Conservation (phyloP, 192 early-diverging fungal species). For the Rhizoclosmatium sp. region DNA sequence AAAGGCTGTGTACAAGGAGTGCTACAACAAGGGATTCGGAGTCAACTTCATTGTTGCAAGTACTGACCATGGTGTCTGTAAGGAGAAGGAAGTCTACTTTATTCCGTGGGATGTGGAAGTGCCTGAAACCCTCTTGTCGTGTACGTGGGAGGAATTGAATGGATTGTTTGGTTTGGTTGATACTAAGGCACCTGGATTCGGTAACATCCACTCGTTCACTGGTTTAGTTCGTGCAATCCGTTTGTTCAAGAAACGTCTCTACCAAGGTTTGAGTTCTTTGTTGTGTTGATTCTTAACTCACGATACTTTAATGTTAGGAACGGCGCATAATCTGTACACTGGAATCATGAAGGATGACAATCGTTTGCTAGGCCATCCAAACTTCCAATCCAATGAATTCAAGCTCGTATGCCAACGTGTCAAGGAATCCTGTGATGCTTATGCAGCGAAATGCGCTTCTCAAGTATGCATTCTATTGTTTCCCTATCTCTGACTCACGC, state of each 20-base stretch:
- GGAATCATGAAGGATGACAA: neutral
- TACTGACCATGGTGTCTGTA: neutral
- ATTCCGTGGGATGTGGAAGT: neutral
- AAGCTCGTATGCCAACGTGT: neutral
- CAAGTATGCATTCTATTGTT: neutral
- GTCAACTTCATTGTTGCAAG: neutral
- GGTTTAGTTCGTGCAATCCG: neutral
- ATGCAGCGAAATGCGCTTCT: neutral
- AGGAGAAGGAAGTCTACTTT: neutral
- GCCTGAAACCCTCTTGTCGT: neutral
- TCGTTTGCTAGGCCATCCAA: neutral
- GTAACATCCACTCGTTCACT: neutral
- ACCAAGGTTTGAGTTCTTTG: neutral
- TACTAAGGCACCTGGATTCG: neutral
- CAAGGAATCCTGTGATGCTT: neutral
- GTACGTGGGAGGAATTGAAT: neutral
- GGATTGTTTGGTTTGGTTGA: neutral
- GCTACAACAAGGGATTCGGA: neutral
- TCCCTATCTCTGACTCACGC: neutral
- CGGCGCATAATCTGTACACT: neutral
- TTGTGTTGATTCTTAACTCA: too few species aligned
- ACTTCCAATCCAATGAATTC: neutral
- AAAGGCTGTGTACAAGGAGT: neutral
- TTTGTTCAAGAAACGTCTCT: neutral
- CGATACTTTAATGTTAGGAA: neutral